phyloP scores from a whole-genome alignment of 1,284 basidiomycete species.

The Singerocomus inundabilis region DNA sequence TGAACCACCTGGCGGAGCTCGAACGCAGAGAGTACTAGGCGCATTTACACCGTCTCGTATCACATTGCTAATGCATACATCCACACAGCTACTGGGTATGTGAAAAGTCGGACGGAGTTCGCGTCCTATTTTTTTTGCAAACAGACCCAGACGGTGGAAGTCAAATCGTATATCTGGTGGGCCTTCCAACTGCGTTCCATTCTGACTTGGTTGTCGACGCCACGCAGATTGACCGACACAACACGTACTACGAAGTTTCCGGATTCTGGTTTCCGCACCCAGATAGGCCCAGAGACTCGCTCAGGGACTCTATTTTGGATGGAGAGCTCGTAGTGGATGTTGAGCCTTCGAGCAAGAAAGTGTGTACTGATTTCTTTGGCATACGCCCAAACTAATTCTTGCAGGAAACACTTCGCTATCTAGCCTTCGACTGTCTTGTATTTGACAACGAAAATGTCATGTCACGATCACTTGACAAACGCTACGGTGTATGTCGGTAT shows the following conservation, averaged over 20 bases:
- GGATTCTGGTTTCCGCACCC: constrained; percentile 90
- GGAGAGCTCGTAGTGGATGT: constrained; percentile 94
- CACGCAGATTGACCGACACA: constrained; percentile 90
- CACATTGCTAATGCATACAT: constrained; percentile 12
- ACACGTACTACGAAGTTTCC: constrained; percentile 73
- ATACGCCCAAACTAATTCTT: constrained; percentile 1
- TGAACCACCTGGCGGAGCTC: constrained; percentile 67
- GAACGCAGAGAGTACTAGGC: constrained; percentile 77
- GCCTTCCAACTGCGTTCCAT: constrained; percentile 25
- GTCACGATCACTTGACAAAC: constrained; percentile 76
- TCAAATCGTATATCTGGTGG: constrained; percentile 82
- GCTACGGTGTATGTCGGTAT: constrained; percentile 76
- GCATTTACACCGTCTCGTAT: constrained; percentile 1
- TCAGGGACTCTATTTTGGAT: constrained; percentile 85
- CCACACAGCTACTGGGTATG: constrained; percentile 91
- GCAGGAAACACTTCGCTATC: constrained; percentile 77
- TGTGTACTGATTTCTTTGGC: constrained; percentile 34
- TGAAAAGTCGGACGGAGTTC: constrained; percentile 98
- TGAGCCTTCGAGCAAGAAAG: constrained; percentile 70
- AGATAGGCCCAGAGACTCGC: constrained; percentile 60
- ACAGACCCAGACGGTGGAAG: constrained; percentile 61
- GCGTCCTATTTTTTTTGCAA: constrained; percentile 85
- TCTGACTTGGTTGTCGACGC: constrained; percentile 5
- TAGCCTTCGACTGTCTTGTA: constrained; percentile 94
- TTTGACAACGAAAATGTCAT: constrained; percentile 87